Percentiles rank a stretch among this genome's conserved stretches.
phyloP scores from a whole-genome alignment of 1,139 yeast genomes.

The Suhomyces bribrorum region DNA sequence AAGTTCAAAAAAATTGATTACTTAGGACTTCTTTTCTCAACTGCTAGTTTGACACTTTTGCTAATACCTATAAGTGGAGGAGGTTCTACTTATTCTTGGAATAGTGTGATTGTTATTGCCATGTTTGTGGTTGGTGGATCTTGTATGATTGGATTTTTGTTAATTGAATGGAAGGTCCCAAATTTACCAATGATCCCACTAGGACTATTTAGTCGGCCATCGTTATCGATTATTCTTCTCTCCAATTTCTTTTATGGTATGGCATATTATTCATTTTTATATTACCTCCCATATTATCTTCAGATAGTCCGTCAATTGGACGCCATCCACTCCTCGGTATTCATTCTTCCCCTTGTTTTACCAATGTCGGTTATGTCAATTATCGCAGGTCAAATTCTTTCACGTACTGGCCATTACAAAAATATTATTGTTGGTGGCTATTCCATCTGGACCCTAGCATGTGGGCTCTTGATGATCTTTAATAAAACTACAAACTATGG shows the following conservation, averaged over 20 bases:
- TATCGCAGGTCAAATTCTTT: slow-evolving; percentile 20
- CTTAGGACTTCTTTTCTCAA: slow-evolving; percentile 21
- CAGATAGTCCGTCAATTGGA: slow-evolving; percentile 20
- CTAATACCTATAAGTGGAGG: slow-evolving; percentile 25
- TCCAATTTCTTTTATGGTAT: slow-evolving; percentile 22
- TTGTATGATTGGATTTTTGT: slow-evolving; percentile 18
- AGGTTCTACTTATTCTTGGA: slow-evolving; percentile 24
- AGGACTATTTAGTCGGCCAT: slow-evolving; percentile 16
- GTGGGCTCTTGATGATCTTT: slow-evolving; percentile 18
- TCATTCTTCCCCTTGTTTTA: slow-evolving; percentile 21
- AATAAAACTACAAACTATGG: slow-evolving; percentile 16
- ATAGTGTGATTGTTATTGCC: slow-evolving; percentile 20
- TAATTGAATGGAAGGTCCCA: slow-evolving; percentile 22
- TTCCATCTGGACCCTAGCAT: slow-evolving; percentile 19
- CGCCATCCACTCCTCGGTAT: slow-evolving; percentile 17
- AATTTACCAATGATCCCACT: slow-evolving; percentile 26
- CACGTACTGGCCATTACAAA: slow-evolving; percentile 21
- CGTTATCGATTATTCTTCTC: slow-evolving; percentile 17
- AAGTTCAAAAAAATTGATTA: slow-evolving; percentile 24
- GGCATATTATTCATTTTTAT: slow-evolving; percentile 21
- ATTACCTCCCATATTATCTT: slow-evolving; percentile 21
- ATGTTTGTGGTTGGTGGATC: slow-evolving; percentile 23
- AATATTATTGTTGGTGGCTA: slow-evolving; percentile 18
- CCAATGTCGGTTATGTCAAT: slow-evolving; percentile 20
- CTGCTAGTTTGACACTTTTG: slow-evolving; percentile 20